These are phyloP conservation scores for Colletotrichum euphorbiae DNA, from an alignment of 2,329 filamentous ascomycete genomes.

Conservation along the genomic window DNA sequence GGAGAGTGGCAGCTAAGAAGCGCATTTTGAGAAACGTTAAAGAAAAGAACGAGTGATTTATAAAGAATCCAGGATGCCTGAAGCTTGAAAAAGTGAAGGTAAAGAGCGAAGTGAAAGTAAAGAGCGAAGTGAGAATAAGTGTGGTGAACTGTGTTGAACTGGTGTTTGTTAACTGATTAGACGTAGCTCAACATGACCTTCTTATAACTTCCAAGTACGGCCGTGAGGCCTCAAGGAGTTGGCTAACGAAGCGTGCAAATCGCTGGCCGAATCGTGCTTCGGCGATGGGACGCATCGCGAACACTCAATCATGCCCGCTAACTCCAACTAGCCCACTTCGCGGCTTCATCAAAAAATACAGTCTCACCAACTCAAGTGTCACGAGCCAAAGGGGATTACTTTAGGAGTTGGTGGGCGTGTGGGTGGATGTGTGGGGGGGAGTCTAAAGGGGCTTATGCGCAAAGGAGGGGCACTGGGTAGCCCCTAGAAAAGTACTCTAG, in stretches of 20 bases:
- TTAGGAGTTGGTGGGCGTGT: too few relatives aligned
- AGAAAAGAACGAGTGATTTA: background rate
- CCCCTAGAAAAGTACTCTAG: too few relatives aligned
- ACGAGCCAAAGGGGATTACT: too few relatives aligned
- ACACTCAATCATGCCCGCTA: background rate
- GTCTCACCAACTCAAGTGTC: too few relatives aligned
- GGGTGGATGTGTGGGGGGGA: too few relatives aligned
- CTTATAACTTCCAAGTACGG: background rate
- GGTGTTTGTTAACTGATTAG: background rate
- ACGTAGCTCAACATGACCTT: background rate
- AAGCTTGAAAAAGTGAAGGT: background rate
- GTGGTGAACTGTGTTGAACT: slow-evolving; percentile 1
- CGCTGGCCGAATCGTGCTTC: background rate
- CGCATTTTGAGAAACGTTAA: slow-evolving; percentile 2
- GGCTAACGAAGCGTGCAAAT: too few relatives aligned
- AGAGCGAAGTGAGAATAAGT: background rate
- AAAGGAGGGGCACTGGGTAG: too few relatives aligned
- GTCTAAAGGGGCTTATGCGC: too few relatives aligned
- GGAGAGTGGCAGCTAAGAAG: slow-evolving; percentile 10
- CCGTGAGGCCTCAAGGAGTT: too few relatives aligned
- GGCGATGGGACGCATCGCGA: background rate
- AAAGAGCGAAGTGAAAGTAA: background rate
- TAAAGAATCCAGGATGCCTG: background rate
- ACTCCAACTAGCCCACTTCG: background rate
- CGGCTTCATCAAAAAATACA: background rate